Evolutionary conservation across 2,329 filamentous ascomycete genomes (phyloP).

Genomic region (Penicillium sp.): DNA sequence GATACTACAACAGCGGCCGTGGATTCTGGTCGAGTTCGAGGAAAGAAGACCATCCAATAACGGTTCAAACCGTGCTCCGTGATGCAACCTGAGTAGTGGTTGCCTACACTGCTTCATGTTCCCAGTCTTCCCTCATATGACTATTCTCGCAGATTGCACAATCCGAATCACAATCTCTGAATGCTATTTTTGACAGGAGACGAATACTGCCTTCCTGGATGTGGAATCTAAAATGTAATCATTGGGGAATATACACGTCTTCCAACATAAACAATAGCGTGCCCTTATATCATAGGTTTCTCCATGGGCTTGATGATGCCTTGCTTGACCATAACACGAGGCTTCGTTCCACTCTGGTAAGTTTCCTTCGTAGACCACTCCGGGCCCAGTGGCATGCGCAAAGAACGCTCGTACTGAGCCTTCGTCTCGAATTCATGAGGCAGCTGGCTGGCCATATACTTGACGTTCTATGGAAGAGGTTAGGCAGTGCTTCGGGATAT

Average conservation of each 20-base stretch:
- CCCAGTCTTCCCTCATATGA: no score
- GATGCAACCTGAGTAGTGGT: no score
- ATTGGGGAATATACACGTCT: constrained; percentile 5
- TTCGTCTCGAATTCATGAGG: constrained; percentile 87
- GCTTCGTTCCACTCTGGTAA: constrained; percentile 86
- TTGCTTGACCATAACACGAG: constrained; percentile 83
- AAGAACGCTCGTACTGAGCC: constrained; percentile 84
- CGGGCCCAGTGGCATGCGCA: constrained; percentile 81
- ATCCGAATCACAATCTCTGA: no score
- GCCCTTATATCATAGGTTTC: constrained; percentile 61
- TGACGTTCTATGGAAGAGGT: constrained; percentile 61
- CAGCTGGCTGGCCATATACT: constrained; percentile 78
- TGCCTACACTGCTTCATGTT: no score
- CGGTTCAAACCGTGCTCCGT: no score
- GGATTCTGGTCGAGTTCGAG: no score
- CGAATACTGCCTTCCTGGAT: no score
- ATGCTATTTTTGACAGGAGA: no score
- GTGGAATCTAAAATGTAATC: constrained; percentile 8
- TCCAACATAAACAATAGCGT: no score
- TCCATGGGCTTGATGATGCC: constrained; percentile 85
- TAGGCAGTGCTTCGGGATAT: constrained; percentile 5
- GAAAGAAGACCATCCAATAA: no score
- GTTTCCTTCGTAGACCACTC: constrained; percentile 97
- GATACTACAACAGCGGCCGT: no score
- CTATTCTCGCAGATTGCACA: no score